Percentiles rank a stretch among this genome's conserved stretches.
Evolutionary conservation across 1,284 basidiomycete genomes (phyloP).

Genomic region (Coniferiporia sulphurascens): DNA sequence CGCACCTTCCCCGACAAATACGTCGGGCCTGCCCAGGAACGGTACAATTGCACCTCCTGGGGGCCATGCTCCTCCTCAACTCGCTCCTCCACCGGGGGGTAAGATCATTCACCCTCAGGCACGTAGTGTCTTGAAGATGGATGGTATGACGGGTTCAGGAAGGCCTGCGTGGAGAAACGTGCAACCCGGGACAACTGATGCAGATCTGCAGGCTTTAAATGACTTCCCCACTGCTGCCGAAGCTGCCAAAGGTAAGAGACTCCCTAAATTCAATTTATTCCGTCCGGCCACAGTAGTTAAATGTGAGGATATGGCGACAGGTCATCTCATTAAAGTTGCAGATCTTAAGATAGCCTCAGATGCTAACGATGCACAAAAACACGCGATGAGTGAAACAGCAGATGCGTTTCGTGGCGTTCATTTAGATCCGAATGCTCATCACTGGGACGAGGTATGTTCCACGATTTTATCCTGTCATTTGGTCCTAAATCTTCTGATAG

Average conservation of each 20-base stretch:
- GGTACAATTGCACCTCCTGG: conserved; percentile 27
- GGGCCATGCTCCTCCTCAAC: conserved; percentile 36
- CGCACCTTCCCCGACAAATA: conserved; percentile 37
- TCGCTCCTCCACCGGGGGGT: conserved; percentile 42
- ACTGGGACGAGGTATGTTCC: conserved; percentile 84
- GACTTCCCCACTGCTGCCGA: conserved; percentile 94
- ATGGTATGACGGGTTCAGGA: conserved; percentile 27
- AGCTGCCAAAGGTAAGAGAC: conserved; percentile 67
- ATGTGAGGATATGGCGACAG: conserved; percentile 5
- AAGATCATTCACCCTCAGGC: conserved; percentile 68
- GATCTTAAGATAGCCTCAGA: conserved; percentile 28
- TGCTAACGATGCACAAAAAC: conserved; percentile 40
- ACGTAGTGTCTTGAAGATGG: conserved; percentile 35
- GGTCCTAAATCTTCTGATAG: conserved; percentile 15
- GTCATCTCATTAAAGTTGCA: conserved; percentile 9
- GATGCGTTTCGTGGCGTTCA: conserved; percentile 91
- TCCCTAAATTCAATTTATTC: neutral
- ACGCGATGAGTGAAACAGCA: conserved; percentile 66
- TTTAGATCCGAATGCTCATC: conserved; percentile 86
- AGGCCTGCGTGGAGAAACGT: conserved; percentile 65
- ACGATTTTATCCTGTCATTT: neutral
- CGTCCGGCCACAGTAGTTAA: neutral
- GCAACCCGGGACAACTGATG: conserved; percentile 32
- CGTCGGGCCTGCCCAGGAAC: conserved; percentile 27
- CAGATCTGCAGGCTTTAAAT: conserved; percentile 34